These are phyloP conservation scores for Crucihimalaya himalaica DNA, from an alignment of 345 rosid genomes.

Conservation along the genomic window DNA sequence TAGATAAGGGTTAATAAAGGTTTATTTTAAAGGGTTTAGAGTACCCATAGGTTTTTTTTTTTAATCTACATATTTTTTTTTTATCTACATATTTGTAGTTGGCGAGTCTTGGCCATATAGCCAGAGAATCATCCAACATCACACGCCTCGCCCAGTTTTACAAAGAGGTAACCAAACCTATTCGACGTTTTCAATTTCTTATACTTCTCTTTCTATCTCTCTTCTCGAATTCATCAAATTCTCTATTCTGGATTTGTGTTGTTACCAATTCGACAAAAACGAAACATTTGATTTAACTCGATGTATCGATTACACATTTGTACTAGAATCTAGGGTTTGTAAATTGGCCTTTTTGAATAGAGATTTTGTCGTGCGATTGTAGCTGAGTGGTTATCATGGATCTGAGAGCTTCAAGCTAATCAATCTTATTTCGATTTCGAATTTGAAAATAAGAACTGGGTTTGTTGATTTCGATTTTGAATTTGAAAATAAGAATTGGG, in stretches of 20 bases:
- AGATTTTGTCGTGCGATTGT: conserved; percentile 5
- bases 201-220: not conserved
- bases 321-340: conserved; percentile 2
- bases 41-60: too few relatives aligned
- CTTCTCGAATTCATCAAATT: not conserved
- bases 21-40: too few relatives aligned
- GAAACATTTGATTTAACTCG: not conserved
- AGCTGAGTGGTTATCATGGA: too few relatives aligned
- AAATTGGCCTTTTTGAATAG: not conserved
- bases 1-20: too few relatives aligned
- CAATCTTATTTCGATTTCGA: too few relatives aligned
- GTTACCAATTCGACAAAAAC: not conserved
- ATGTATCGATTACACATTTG: not conserved
- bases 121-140: conserved; percentile 81
- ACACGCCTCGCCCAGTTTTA: conserved; percentile 74
- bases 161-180: conserved; percentile 51
- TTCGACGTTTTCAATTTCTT: not conserved
- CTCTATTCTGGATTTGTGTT: not conserved
- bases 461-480: too few relatives aligned
- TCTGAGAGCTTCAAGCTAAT: too few relatives aligned
- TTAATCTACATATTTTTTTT: too few relatives aligned
- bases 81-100: too few relatives aligned
- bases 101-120: conserved; percentile 74
- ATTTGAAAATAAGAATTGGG: too few relatives aligned
- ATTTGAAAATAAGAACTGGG: too few relatives aligned